phyloP scores from a whole-genome alignment of 805 yeast genomes.

The Saccharomycopsis amapae region DNA sequence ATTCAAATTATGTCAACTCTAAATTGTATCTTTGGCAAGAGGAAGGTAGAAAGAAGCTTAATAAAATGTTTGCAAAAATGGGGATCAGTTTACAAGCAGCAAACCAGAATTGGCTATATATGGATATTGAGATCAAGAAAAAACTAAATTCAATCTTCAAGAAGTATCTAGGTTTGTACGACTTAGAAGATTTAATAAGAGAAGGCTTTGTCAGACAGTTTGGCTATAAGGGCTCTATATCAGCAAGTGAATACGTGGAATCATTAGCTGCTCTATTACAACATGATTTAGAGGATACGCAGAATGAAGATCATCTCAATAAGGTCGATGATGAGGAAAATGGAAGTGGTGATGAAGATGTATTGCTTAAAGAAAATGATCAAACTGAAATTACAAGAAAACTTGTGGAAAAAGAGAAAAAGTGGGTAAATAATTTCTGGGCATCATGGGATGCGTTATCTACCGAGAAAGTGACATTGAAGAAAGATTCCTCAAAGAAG shows the following conservation, averaged over 20 bases:
- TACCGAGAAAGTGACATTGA: neutral
- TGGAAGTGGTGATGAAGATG: slow-evolving; percentile 28
- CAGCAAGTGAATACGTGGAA: slow-evolving; percentile 92
- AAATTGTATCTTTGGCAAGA: slow-evolving; percentile 85
- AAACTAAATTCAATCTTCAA: slow-evolving; percentile 62
- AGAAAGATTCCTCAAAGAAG: slow-evolving; percentile 16
- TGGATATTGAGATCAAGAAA: slow-evolving; percentile 73
- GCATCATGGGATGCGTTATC: slow-evolving; percentile 54
- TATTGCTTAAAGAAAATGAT: slow-evolving; percentile 13
- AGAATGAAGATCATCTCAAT: slow-evolving; percentile 16
- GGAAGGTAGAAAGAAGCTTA: slow-evolving; percentile 78
- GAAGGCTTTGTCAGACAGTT: slow-evolving; percentile 82
- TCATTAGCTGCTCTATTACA: slow-evolving; percentile 80
- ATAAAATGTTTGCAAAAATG: slow-evolving; percentile 92
- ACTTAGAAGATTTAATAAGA: slow-evolving; percentile 71
- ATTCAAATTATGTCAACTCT: slow-evolving; percentile 87
- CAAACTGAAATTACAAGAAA: slow-evolving; percentile 20
- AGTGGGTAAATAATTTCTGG: slow-evolving; percentile 74
- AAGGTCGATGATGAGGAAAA: slow-evolving; percentile 27
- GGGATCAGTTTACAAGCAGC: slow-evolving; percentile 88
- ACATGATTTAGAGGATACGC: slow-evolving; percentile 22
- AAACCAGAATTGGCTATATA: slow-evolving; percentile 85
- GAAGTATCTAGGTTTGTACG: slow-evolving; percentile 66
- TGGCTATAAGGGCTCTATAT: slow-evolving; percentile 80
- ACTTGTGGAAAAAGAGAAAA: slow-evolving; percentile 42